A percentile compares a stretch with the other conserved stretches of the same genome.
Evolutionary conservation across 345 rosid species (phyloP).

Genomic region (Ailanthus altissimus): DNA sequence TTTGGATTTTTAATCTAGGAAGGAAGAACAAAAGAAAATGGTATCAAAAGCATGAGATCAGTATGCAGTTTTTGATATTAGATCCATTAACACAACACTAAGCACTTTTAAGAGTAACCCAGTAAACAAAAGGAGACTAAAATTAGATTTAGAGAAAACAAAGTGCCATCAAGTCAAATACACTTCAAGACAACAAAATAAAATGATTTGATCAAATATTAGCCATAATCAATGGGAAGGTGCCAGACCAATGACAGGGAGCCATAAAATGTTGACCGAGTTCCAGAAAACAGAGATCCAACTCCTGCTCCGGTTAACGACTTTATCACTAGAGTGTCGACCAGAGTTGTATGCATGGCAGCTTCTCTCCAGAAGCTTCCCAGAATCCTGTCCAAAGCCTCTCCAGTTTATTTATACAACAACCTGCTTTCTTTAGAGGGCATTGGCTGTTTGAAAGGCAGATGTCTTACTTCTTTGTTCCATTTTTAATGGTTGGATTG

Average conservation of each 20-base stretch:
- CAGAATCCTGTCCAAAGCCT: constrained; percentile 16
- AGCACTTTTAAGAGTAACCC: constrained; percentile 12
- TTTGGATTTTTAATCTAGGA: neutral
- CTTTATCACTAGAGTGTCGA: constrained; percentile 46
- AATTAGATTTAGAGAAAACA: constrained; percentile 23
- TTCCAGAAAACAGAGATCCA: constrained; percentile 42
- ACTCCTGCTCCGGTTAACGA: constrained; percentile 46
- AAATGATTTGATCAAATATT: constrained; percentile 30
- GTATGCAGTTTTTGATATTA: constrained; percentile 21
- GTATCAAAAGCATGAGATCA: constrained; percentile 22
- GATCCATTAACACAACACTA: constrained; percentile 39
- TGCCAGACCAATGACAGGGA: constrained; percentile 41
- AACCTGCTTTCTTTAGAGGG: constrained; percentile 1
- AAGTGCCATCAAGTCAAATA: constrained; percentile 16
- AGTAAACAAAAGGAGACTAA: neutral
- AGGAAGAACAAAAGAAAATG: neutral
- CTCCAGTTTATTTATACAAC: constrained; percentile 28
- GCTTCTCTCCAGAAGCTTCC: constrained; percentile 64
- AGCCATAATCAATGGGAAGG: constrained; percentile 85
- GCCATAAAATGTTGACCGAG: constrained; percentile 23
- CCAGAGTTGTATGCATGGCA: constrained; percentile 62
- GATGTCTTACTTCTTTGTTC: neutral
- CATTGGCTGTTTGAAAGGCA: neutral
- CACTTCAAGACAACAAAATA: constrained; percentile 13
- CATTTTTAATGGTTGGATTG: constrained; percentile 4